These are phyloP conservation scores for Penicillium psychrofluorescens DNA, from an alignment of 495 filamentous ascomycete genomes.

Conservation along the genomic window DNA sequence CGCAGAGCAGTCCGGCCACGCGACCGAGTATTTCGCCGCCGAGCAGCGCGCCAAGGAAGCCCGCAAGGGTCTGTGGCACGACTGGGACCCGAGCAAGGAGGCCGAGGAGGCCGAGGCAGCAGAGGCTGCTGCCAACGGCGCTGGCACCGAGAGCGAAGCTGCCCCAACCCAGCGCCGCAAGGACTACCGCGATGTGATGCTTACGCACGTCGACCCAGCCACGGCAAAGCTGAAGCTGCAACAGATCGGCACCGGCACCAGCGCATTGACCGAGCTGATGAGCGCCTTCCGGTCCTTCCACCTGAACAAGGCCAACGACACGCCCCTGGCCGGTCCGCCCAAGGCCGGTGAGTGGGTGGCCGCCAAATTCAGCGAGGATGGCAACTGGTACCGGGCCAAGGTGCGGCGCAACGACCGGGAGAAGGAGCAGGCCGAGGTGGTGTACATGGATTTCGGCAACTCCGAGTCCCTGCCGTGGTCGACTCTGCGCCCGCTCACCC, in stretches of 20 bases:
- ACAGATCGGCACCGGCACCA: conserved; percentile 73
- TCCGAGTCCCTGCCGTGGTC: conserved; percentile 80
- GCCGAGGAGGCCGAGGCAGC: conserved; percentile 45
- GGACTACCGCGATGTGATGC: conserved; percentile 87
- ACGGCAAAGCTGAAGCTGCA: conserved; percentile 79
- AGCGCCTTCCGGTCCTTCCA: conserved; percentile 83
- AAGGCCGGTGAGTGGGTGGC: conserved; percentile 89
- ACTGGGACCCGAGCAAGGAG: conserved; percentile 85
- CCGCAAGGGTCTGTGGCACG: conserved; percentile 81
- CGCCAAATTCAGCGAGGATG: conserved; percentile 79
- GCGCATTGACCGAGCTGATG: conserved; percentile 79
- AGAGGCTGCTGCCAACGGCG: conserved; percentile 31
- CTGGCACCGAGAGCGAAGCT: conserved; percentile 41
- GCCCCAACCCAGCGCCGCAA: conserved; percentile 46
- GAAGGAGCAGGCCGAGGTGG: conserved; percentile 76
- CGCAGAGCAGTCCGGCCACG: conserved; percentile 89
- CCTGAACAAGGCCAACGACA: conserved; percentile 62
- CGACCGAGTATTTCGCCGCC: conserved; percentile 77
- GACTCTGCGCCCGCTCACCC: conserved; percentile 66
- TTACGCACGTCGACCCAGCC: conserved; percentile 76
- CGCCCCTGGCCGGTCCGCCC: conserved; percentile 64
- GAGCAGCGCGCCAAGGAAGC: conserved; percentile 82
- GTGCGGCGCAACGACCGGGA: conserved; percentile 88
- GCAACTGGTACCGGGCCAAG: conserved; percentile 89
- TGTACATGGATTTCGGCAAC: conserved; percentile 97